Evolutionary conservation across 441 rosid species (phyloP), one percentile per base, ranked within the genome.

Genomic region (Euphorbia celastroides): DNA sequence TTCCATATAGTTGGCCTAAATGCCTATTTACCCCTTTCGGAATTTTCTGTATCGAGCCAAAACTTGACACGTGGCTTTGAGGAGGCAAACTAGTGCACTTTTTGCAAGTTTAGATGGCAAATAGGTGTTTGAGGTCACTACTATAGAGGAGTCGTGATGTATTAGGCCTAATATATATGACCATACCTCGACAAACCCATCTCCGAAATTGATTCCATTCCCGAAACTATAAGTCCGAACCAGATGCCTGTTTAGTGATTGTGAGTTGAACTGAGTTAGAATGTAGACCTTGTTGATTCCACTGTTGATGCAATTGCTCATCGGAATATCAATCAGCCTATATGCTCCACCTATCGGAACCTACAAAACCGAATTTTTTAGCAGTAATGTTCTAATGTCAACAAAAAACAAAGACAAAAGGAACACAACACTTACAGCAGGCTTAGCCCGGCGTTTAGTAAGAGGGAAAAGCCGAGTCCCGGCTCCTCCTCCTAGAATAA

Each of bases 281-380:
- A 92, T 90, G 81, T 92, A 92, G n/a, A 92, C 84, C 72, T 90
- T 92, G 89, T 90, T 92, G 81, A 92, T 81, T 66, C 96, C 94
- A 28, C 96, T 87, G 79, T 87, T 87, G 61, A 90, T 93, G 84
- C 98, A 93, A 77, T 93, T 93, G 81, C 98, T 90, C 98, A 93
- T 93, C 3, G 98, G 97, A 77, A 93, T 97, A 76, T 90, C 97
- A 60, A 93, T 90, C 74, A 90, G 81, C 80, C 98, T 84, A 75
- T 90, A 93, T 20, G 97, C 87, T 38, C 98, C 97, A 41, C 95
- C 97, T 17, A 91, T 88, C 2, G 96, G 95, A n/a, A 89, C 97
- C 97, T 90, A 51, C 1, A 3, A 25, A 19, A n/a, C 20, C 13
- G 20, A 55, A 25, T 23, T 55, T n/a, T 11, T 55, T n/a, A 55